Percentiles rank a stretch among this genome's conserved stretches.
These are phyloP conservation scores for Cercospora sesami DNA, from an alignment of 2,329 filamentous ascomycete genomes.

Conservation along the genomic window DNA sequence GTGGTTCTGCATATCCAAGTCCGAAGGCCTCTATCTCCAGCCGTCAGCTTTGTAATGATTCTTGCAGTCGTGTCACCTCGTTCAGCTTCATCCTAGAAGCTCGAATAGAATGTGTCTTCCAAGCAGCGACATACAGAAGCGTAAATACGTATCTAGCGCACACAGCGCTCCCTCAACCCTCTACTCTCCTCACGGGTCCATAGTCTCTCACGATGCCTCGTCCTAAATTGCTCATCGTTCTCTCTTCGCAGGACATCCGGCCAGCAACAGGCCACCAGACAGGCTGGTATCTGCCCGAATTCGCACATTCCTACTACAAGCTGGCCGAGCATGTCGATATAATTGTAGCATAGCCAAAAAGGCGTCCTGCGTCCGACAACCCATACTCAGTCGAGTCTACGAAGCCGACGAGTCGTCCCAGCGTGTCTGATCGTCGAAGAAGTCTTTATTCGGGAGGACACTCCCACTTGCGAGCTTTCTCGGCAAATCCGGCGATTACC, in stretches of 20 bases:
- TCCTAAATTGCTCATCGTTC: not conserved
- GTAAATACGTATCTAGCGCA: not conserved
- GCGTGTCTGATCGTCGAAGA: not conserved
- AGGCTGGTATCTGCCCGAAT: not conserved
- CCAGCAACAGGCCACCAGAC: not conserved
- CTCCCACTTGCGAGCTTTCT: not conserved
- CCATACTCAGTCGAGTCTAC: not conserved
- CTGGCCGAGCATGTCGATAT: not conserved
- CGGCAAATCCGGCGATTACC: not conserved
- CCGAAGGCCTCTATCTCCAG: no score
- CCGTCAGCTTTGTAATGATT: not conserved
- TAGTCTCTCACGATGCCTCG: not conserved
- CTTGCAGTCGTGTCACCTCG: not conserved
- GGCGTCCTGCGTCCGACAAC: not conserved
- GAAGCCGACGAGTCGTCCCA: not conserved
- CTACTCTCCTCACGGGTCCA: not conserved
- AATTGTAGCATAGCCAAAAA: not conserved
- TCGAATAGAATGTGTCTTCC: not conserved
- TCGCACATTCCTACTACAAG: not conserved
- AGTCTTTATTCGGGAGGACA: not conserved
- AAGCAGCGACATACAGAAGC: not conserved
- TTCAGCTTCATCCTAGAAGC: not conserved
- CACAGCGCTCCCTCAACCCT: not conserved
- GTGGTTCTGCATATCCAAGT: no score
- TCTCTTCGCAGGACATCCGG: not conserved